Percentiles rank a stretch among this genome's conserved stretches.
phyloP scores from a whole-genome alignment of 1,284 basidiomycete genomes.

The Mycena sp. region DNA sequence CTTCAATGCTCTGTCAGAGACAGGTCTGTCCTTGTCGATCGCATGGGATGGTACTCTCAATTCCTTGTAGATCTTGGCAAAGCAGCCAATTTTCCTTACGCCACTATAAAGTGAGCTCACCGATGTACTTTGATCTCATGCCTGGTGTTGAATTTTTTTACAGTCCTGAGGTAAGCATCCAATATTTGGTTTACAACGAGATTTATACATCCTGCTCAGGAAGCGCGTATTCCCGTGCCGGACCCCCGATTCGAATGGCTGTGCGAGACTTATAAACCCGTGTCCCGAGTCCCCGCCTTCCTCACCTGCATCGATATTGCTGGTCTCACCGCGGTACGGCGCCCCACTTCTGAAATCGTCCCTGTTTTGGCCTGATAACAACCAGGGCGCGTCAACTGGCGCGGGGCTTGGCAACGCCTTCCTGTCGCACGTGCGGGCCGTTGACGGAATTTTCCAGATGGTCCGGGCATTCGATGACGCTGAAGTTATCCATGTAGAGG shows the following conservation, averaged over 20 bases:
- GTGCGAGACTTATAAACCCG: conserved; percentile 91
- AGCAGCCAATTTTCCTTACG: conserved; percentile 98
- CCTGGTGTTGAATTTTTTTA: conserved; percentile 9
- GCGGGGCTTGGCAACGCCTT: conserved; percentile 99
- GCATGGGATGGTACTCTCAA: conserved; percentile 18
- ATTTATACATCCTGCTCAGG: conserved; percentile 43
- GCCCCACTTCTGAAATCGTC: background rate
- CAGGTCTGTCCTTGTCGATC: conserved; percentile 54
- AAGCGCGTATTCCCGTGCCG: conserved; percentile 97
- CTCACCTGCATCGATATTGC: conserved; percentile 99
- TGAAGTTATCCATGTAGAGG: conserved; percentile 99
- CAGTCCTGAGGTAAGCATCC: conserved; percentile 27
- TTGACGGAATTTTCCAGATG: conserved; percentile 99
- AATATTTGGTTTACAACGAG: background rate
- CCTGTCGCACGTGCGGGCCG: conserved; percentile 96
- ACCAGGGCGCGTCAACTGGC: conserved; percentile 93
- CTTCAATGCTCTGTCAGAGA: conserved; percentile 96
- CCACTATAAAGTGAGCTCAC: conserved; percentile 70
- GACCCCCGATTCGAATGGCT: conserved; percentile 97
- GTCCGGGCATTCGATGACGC: conserved; percentile 98
- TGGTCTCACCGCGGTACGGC: conserved; percentile 89
- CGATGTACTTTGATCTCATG: conserved; percentile 17
- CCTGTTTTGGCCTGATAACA: conserved; percentile 16
- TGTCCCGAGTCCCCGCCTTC: conserved; percentile 90
- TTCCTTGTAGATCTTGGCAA: conserved; percentile 85